phyloP scores from a whole-genome alignment of 768 basidiomycete genomes.

The Russula foetens region DNA sequence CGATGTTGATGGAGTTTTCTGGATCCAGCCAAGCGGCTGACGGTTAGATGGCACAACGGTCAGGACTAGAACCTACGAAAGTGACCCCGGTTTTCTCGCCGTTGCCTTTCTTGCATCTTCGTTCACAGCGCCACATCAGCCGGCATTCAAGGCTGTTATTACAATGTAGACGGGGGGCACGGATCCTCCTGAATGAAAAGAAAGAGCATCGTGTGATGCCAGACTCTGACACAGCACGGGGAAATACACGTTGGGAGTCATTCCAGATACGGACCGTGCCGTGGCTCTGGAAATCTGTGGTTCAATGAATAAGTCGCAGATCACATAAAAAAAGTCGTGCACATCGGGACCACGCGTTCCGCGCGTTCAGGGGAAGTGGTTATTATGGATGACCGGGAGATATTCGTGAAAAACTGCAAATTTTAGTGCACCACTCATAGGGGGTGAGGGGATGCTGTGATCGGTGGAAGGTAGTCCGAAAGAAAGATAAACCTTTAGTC shows the following conservation, averaged over 20 bases:
- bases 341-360: neutral
- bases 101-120: slow-evolving; percentile 11
- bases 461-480: neutral
- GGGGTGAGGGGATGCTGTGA: neutral
- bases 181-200: neutral
- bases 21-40: slow-evolving; percentile 12
- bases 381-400: neutral
- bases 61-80: slow-evolving; percentile 14
- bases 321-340: neutral
- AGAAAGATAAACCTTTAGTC: neutral
- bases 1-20: neutral
- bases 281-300: neutral
- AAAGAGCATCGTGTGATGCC: neutral
- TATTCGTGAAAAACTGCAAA: neutral
- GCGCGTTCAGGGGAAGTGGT: neutral
- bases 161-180: neutral
- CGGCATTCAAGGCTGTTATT: neutral
- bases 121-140: slow-evolving; percentile 9
- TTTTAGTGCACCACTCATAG: neutral
- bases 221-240: neutral
- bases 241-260: neutral
- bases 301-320: neutral
- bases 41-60: slow-evolving; percentile 4
- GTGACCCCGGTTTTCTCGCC: neutral
- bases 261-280: neutral